Conservation (phyloP, 768 basidiomycete species). For the Russula lepida region DNA sequence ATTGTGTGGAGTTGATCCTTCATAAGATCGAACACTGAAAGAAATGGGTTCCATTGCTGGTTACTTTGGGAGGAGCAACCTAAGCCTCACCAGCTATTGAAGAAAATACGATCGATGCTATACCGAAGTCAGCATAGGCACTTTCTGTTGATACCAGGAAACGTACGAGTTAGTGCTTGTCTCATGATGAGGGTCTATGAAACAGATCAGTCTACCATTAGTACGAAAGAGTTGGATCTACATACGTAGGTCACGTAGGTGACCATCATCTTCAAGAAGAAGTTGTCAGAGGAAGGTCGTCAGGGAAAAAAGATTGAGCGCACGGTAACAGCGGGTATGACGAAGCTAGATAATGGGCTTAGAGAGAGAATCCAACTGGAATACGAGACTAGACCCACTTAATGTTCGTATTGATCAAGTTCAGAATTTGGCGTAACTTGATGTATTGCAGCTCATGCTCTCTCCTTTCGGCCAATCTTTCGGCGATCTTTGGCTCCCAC, state of each 20-base stretch:
- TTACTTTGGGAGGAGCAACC: background rate
- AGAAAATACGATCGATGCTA: constrained; percentile 27
- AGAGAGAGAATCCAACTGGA: background rate
- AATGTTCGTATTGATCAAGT: constrained; percentile 27
- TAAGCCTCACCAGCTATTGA: constrained; percentile 21
- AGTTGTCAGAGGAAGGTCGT: background rate
- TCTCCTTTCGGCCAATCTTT: constrained; percentile 28
- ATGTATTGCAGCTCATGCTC: constrained; percentile 33
- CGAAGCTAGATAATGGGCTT: constrained; percentile 22
- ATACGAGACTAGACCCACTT: constrained; percentile 23
- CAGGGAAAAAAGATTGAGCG: background rate
- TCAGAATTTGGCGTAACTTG: constrained; percentile 30
- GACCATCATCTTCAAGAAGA: constrained; percentile 28
- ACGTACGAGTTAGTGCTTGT: constrained; percentile 26
- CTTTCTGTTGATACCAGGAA: background rate
- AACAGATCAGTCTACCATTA: background rate
- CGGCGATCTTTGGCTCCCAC: constrained; percentile 44
- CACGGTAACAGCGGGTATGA: constrained; percentile 33
- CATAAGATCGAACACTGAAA: constrained; percentile 35
- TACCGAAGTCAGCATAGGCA: background rate
- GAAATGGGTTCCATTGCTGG: background rate
- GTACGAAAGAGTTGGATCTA: background rate
- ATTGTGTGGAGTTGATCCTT: constrained; percentile 27
- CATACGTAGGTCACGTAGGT: constrained; percentile 29
- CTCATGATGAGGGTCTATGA: constrained; percentile 29